Evolutionary conservation across 768 basidiomycete genomes (phyloP), one percentile per base, ranked within the genome.

Genomic region (Agaricus bisporus): DNA sequence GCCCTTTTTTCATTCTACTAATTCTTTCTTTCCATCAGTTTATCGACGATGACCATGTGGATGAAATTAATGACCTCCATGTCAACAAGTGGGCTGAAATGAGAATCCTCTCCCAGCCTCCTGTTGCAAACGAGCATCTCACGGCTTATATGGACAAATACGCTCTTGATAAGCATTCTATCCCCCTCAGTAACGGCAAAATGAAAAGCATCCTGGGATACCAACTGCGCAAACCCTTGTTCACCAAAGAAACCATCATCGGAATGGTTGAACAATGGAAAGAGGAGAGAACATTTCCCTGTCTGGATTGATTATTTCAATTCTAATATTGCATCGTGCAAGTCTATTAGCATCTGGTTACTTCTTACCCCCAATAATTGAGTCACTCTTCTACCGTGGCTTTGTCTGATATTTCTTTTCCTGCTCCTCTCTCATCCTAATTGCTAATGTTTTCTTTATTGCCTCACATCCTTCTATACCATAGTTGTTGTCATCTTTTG

Each of bases 11-110:
- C 14, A 47, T 29, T 29, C 8, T 32, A 36, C 32, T 14, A 29
- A 48, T 5, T 26, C 32, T 14, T 28, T 9, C 25, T 7, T 46
- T 17, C 41, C 29, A 22, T 51, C 32, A 28, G 49, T 18, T 50
- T 49, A 38, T 44, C 59, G 73, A 80, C 25, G 85, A 88, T 50
- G 87, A 90, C 32, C 47, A 54, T 58, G 79, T 91, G 6, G 88
- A 91, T 62, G 87, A 90, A 46, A 88, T 91, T 62, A 93, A 92
- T 63, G 89, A 91, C 63, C 79, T 83, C 45, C 91, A 94, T 62
- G 86, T 91, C 29, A 73, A 79, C 49, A 82, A 80, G 10, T 94
- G 91, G 91, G 88, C 83, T 7, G 77, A 88, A 64, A 90, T 94
- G 85, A 77, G 91, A 59, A 69, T 70, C 18, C 80, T 70, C 43